Evolutionary conservation across 257 asterid genomes (phyloP), one percentile per base, ranked within the genome.

Genomic region (Fraxinus anomala): DNA sequence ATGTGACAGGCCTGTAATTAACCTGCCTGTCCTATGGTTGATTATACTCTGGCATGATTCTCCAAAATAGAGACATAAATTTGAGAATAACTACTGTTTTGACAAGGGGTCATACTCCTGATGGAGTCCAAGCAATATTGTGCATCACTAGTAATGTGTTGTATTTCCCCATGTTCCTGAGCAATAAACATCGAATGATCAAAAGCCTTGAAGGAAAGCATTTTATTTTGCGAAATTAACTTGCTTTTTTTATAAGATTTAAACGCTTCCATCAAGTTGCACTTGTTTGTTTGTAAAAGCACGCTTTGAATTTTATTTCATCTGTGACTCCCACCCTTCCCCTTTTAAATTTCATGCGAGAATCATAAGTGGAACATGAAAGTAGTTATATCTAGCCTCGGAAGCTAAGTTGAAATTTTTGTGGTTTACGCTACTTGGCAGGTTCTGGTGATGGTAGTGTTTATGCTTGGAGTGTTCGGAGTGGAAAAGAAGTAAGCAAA

Each of bases 381-480:
- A 24, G 28, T 79, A 49, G 33, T 33, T 66, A 30, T 76, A 54
- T 80, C 51, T 68, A 66, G 61, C 71, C 40, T 67, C 77, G 54
- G 73, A 73, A 82, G 76, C 40, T 63, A 30, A 84, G 19, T 79
- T 82, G 73, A 84, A 69, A 31, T 51, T 17, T 39, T 42, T 51
- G 5, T 76, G 80, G 74, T 78, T 80, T 81, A n/a, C 77, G 80
- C 70, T 73, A 17, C 76, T 79, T 83, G 88, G 75, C 91, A 94
- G 99, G 99, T 82, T 93, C 97, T 77, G 99, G 97, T 47, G 97
- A 96, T 80, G 98, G 99, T 70, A 96, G 92, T 85, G 96, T 96
- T 67, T 93, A 83, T 88, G 98, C 91, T 80, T 96, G 98, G 98
- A 90, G 92, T 83, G 96, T 91, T 76, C 93, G 97, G 80, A 93